phyloP scores from a whole-genome alignment of 2,329 filamentous ascomycete genomes.

The Aspergillus sp. region DNA sequence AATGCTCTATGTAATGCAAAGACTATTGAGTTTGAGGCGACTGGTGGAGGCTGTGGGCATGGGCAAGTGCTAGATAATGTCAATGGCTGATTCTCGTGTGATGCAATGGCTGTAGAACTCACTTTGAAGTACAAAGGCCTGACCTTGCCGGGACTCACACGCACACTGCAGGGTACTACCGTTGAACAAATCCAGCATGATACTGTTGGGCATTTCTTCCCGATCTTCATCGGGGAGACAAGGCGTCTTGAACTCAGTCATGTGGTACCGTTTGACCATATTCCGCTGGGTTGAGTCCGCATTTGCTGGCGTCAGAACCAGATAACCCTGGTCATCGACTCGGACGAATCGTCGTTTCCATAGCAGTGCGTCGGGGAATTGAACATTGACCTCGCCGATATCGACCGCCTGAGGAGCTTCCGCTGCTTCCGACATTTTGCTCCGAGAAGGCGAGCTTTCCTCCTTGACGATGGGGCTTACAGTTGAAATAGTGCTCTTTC shows the following conservation, averaged over 20 bases:
- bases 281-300: conserved; percentile 57
- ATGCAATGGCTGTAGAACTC: conserved; percentile 23
- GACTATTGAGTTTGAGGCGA: conserved; percentile 10
- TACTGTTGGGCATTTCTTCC: conserved; percentile 88
- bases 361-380: conserved; percentile 91
- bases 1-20: conserved; percentile 7
- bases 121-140: conserved; percentile 52
- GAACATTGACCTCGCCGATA: conserved; percentile 89
- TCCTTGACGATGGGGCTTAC: conserved; percentile 37
- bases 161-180: conserved; percentile 63
- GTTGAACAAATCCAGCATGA: conserved; percentile 61
- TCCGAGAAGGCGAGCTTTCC: conserved; percentile 31
- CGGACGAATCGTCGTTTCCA: conserved; percentile 93
- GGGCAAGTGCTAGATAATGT: conserved; percentile 35
- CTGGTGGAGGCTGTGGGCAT: conserved; percentile 38
- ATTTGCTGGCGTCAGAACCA: conserved; percentile 72
- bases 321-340: conserved; percentile 77
- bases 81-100: conserved; percentile 7
- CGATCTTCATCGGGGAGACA: conserved; percentile 85
- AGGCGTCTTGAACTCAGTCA: conserved; percentile 77
- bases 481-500: conserved; percentile 45
- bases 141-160: conserved; percentile 55
- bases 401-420: conserved; percentile 56
- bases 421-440: conserved; percentile 12
- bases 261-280: conserved; percentile 75